phyloP scores from a whole-genome alignment of 192 early-diverging fungal species.

The Coemansia sp. region DNA sequence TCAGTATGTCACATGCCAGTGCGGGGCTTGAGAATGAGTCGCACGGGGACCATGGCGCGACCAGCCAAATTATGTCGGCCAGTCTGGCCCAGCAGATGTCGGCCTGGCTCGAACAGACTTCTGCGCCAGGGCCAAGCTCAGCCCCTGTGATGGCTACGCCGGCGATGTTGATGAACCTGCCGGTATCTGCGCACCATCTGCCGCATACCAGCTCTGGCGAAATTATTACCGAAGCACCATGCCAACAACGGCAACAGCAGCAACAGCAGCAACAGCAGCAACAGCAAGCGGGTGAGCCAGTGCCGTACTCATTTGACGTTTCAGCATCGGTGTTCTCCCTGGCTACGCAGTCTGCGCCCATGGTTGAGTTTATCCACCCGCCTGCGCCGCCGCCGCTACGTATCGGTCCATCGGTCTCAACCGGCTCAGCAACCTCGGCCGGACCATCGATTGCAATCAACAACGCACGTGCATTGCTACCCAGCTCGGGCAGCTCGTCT shows the following conservation, averaged over 20 bases:
- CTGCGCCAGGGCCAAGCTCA: not conserved
- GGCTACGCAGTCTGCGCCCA: constrained; percentile 42
- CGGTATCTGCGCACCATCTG: constrained; percentile 49
- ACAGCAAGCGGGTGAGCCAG: not conserved
- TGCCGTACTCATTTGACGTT: not conserved
- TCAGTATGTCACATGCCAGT: constrained; percentile 4
- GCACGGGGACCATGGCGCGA: not conserved
- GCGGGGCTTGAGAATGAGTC: not conserved
- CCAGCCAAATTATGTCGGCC: constrained; percentile 4
- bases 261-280: not conserved
- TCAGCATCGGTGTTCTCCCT: constrained; percentile 10
- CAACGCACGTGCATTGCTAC: not conserved
- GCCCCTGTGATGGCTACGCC: constrained; percentile 27
- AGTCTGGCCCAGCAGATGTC: not conserved
- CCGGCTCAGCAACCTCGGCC: not conserved
- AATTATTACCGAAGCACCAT: constrained; percentile 8
- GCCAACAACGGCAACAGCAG: not conserved
- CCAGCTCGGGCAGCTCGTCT: not conserved
- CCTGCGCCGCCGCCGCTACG: constrained; percentile 43
- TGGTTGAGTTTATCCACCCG: constrained; percentile 40
- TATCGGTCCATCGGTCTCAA: constrained; percentile 28
- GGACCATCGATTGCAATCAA: not conserved
- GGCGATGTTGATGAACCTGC: constrained; percentile 51
- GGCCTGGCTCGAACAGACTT: constrained; percentile 11
- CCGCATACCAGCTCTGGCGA: constrained; percentile 40